Conservation (phyloP, 75 land plant species). For the Cunninghamia lanceolata region DNA sequence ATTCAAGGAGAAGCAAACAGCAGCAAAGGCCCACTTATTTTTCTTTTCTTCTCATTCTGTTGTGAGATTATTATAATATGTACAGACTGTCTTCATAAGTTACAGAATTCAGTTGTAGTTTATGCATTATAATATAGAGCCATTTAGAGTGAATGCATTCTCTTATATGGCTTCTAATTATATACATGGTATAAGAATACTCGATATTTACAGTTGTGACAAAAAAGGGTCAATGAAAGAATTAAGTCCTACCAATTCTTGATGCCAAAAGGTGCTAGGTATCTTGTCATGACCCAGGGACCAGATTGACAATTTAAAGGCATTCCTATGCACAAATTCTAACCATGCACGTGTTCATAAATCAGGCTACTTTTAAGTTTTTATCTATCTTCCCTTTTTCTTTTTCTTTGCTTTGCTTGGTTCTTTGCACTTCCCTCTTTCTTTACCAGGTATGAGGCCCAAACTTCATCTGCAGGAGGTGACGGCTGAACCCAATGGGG, state of each 20-base stretch:
- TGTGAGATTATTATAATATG: background rate
- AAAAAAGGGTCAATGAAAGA: background rate
- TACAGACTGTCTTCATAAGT: background rate
- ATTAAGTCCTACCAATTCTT: background rate
- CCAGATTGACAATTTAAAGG: background rate
- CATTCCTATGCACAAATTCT: background rate
- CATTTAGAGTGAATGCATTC: background rate
- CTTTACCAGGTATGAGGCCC: conserved; percentile 82
- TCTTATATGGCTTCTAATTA: background rate
- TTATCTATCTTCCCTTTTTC: background rate
- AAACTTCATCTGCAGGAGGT: conserved; percentile 72
- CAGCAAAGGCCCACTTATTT: background rate
- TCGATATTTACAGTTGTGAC: background rate
- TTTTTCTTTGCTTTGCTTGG: background rate
- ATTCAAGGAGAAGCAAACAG: background rate
- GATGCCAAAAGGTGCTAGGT: background rate
- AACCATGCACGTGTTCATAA: background rate
- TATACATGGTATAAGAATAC: background rate
- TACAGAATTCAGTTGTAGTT: background rate
- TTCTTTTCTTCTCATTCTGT: background rate
- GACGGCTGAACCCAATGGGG: conserved; percentile 94
- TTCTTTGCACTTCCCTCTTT: background rate
- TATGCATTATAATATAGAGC: background rate
- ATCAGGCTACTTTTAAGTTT: background rate
- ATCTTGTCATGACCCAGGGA: background rate